Evolutionary conservation across 2,329 filamentous ascomycete species (phyloP), one percentile per base, ranked within the genome.

Genomic region (Colletotrichum coccodes): DNA sequence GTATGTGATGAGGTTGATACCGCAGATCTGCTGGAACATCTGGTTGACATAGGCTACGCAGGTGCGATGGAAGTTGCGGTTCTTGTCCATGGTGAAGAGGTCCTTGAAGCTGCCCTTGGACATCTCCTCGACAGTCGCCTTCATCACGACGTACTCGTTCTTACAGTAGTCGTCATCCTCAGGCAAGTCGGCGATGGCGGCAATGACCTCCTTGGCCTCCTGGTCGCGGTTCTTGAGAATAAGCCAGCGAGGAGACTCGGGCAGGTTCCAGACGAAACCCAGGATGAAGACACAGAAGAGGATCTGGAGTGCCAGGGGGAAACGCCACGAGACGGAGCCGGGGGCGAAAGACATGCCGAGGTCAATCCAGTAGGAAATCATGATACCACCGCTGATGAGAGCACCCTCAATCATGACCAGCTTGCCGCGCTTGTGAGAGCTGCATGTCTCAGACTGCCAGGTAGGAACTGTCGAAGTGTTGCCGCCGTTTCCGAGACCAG

Each of bases 101-200:
- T 90, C 88, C 6, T 76, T 76, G 77, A 89, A 89, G 30, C 79
- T 81, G 30, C 85, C 79, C 78, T 86, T 84, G 65, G 82, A 80
- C 75, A 84, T 73, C 75, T 94, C 91, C n/a, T 89, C 79, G n/a
- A 92, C 90, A 1, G 92, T 89, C 60, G 90, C 87, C 73, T 88
- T 87, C 71, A 86, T 86, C 44, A 81, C 80, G 4, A 74, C 60
- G 60, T 83, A 81, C 75, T 92, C 87, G 38, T 86, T 79, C 44
- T 85, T 79, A n/a, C 90, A 86, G 59, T 87, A 81, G 21, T 82
- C 83, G 68, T 87, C 82, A 26, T 90, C 82, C 7, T 82, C 69
- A 5, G 83, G 74, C 4, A 71, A 70, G 60, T 84, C 79, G 4
- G 75, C 74, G 5, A 85, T 73, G 1, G 80, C 81, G 18, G 82